Base-by-base conservation (phyloP, 176 grass and related monocot genomes). In the Pontederia paniculata region DNA sequence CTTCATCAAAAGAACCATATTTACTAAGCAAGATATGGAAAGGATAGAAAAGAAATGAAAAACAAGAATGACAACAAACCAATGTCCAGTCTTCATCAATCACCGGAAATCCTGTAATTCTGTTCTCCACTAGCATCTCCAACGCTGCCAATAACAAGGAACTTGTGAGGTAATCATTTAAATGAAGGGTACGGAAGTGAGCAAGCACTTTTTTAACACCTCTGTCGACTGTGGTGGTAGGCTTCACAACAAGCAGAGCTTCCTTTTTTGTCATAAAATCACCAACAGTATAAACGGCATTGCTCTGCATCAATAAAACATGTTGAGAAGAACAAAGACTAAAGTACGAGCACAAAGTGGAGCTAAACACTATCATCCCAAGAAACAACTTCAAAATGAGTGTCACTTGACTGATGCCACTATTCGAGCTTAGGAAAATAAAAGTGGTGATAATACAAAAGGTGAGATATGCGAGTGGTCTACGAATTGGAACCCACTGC, bases 251-350 rank as follows among this genome's bases (percentile, higher is more conserved):
- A 17, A 65, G 57, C 45, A 96, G 83, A 45, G 76, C 62, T 47
- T 83, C 76, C 77, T 46, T 83, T 49, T 70, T 61, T 0, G 90
- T 96, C 90, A 96, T 96, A 67, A 96, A 89, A 57, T 96, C 79
- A 22, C 90, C 79, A 64, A 89, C 90, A 3, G 79, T 96, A 71
- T 83, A 86, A 12, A 81, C 66, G 62, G 70, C 85, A 57, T 76
- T 70, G 72, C 66, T 83, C 41, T 82, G 64, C 90, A 86, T 73
- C 55, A 83, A 44, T 2, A 31, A 31, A 31, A 31, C 25, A 31
- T 5, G 5, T 31, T 31, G 2, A 31, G 25, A 31, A 31, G 25
- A 31, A 31, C 5, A 5, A 31, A 31, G 5, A 31, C 25, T 2
- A 31, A 31, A 31, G 25, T 31, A 31, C 5, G 25, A 31, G 2